Base-by-base conservation (phyloP, 2,329 filamentous ascomycete genomes). In the Cyclaneusma minus region DNA sequence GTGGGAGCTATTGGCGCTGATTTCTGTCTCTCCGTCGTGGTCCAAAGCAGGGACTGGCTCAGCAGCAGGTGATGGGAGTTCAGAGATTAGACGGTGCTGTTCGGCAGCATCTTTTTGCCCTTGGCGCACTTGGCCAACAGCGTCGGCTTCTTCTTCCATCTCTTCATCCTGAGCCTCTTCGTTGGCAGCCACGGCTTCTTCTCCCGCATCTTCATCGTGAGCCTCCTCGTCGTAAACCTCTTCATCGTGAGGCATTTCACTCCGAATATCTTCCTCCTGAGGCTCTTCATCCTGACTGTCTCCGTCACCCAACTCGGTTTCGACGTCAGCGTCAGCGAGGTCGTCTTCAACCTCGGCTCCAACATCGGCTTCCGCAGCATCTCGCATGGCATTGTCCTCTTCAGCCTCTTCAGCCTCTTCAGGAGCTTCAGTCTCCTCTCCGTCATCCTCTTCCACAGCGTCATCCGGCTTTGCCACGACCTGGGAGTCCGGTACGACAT, bases 271-370 rank as follows among this genome's bases (percentile, higher is more conserved):
- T n/a, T n/a, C n/a, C n/a, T n/a, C n/a, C n/a, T n/a, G n/a, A n/a
- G 41, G 36, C 14, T 42, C 38, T 14, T 38, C 30, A 18, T 32
- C 35, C 16, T 43, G 40, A 5, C 37, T 39, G 33, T 42, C 39
- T 19, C 34, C 29, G 7, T 38, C 35, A 33, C 43, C 38, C 17
- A 14, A 16, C 1, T 37, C 44, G 9, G 33, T n/a, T n/a, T n/a
- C n/a, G n/a, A n/a, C n/a, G n/a, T n/a, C n/a, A n/a, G n/a, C n/a
- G n/a, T n/a, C n/a, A n/a, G n/a, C n/a, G n/a, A n/a, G n/a, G n/a
- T n/a, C n/a, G n/a, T n/a, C n/a, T n/a, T n/a, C n/a, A n/a, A n/a
- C n/a, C n/a, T n/a, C n/a, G n/a, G n/a, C n/a, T n/a, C n/a, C n/a
- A n/a, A n/a, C n/a, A n/a, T n/a, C n/a, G n/a, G n/a, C n/a, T n/a